These are phyloP conservation scores for Lachnellula occidentalis DNA, from an alignment of 2,329 filamentous ascomycete species.

Conservation along the genomic window DNA sequence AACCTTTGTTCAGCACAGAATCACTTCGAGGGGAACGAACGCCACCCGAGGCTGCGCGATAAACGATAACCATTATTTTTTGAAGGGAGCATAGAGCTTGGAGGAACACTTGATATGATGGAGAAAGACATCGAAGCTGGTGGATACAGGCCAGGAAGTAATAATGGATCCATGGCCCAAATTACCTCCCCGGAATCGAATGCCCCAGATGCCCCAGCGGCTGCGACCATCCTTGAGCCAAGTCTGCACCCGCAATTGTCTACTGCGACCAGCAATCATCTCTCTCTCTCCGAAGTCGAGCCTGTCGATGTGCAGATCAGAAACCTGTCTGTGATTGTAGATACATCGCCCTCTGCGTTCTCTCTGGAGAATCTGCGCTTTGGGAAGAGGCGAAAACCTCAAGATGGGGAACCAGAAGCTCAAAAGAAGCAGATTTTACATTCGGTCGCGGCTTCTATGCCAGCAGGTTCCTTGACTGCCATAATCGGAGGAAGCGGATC, in stretches of 20 bases:
- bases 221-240: neutral
- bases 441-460: constrained; percentile 58
- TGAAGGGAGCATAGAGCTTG: neutral
- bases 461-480: constrained; percentile 62
- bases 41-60: constrained; percentile 3
- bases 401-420: constrained; percentile 32
- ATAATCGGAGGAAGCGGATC: constrained; percentile 72
- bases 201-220: neutral
- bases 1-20: too few species aligned
- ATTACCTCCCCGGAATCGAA: constrained; percentile 3
- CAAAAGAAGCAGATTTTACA: constrained; percentile 50
- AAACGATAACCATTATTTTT: neutral
- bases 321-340: constrained; percentile 49
- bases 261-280: constrained; percentile 22
- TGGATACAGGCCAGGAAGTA: neutral
- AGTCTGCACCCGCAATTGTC: constrained; percentile 8
- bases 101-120: neutral
- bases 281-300: constrained; percentile 45
- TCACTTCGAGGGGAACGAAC: neutral
- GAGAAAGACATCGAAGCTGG: neutral
- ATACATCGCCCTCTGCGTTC: constrained; percentile 50
- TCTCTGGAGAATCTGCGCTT: constrained; percentile 36
- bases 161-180: neutral
- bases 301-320: constrained; percentile 50
- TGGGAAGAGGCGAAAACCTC: constrained; percentile 14